Evolutionary conservation across 192 early-diverging fungal species (phyloP).

Genomic region (Podila clonocystis): DNA sequence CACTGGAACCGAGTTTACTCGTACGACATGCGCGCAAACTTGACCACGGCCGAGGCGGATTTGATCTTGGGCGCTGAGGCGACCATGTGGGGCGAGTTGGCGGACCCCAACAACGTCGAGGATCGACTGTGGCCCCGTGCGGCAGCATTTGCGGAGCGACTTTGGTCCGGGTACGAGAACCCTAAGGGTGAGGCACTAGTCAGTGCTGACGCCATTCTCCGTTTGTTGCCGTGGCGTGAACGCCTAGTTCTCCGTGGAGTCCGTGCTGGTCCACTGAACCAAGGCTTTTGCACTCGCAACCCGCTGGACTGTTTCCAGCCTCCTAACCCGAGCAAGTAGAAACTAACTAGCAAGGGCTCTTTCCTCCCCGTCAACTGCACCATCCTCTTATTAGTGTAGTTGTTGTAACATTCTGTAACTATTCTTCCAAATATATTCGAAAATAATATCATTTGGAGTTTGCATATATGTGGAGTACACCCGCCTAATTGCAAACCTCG

Average conservation of each 20-base stretch:
- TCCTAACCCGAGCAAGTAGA: constrained; percentile 18
- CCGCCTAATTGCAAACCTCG: too few relatives aligned
- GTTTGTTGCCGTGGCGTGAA: constrained; percentile 68
- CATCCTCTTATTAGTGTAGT: too few relatives aligned
- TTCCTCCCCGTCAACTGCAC: too few relatives aligned
- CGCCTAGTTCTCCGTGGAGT: constrained; percentile 68
- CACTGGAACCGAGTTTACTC: constrained; percentile 45
- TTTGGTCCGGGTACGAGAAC: constrained; percentile 47
- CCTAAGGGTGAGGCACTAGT: constrained; percentile 62
- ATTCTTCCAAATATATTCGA: too few relatives aligned
- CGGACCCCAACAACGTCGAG: constrained; percentile 42
- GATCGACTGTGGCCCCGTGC: constrained; percentile 37
- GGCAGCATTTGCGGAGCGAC: constrained; percentile 38
- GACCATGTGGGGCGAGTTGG: constrained; percentile 46
- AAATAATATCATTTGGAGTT: too few relatives aligned
- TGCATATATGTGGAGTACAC: too few relatives aligned
- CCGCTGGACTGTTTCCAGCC: constrained; percentile 57
- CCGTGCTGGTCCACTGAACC: constrained; percentile 67
- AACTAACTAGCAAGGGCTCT: too few relatives aligned
- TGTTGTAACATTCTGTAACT: too few relatives aligned
- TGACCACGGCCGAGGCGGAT: constrained; percentile 20
- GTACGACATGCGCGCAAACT: constrained; percentile 32
- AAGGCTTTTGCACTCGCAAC: constrained; percentile 72
- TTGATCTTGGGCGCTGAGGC: constrained; percentile 44
- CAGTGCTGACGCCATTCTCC: constrained; percentile 66